Conservation (phyloP, 345 rosid species). For the Euphorbia lathyris region DNA sequence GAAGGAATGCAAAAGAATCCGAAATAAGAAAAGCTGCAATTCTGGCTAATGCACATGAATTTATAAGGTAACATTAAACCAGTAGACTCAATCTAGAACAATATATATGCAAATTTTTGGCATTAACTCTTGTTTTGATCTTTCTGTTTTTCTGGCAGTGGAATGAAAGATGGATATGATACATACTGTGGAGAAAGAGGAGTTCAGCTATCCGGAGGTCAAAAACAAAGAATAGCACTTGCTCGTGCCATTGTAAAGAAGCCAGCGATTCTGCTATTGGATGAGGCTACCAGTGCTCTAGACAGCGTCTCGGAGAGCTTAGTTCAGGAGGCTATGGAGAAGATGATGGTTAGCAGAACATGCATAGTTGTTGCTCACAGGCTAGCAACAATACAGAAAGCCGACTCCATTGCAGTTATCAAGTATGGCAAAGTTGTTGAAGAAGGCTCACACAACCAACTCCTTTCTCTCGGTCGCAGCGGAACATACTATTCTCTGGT, state of each 20-base stretch:
- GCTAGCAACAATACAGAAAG: slow-evolving; percentile 57
- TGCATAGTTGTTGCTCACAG: slow-evolving; percentile 55
- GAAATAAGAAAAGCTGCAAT: slow-evolving; percentile 54
- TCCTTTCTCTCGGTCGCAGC: slow-evolving; percentile 33
- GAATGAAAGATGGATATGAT: slow-evolving; percentile 65
- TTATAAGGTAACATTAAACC: slow-evolving; percentile 42
- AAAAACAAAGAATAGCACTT: slow-evolving; percentile 66
- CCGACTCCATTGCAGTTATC: slow-evolving; percentile 48
- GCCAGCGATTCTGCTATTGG: slow-evolving; percentile 58
- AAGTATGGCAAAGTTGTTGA: slow-evolving; percentile 51
- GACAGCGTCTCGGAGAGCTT: slow-evolving; percentile 56
- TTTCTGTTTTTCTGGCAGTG: slow-evolving; percentile 29
- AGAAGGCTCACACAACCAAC: slow-evolving; percentile 53
- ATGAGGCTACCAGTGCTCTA: slow-evolving; percentile 77
- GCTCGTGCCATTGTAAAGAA: slow-evolving; percentile 70
- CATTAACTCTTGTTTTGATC: neutral
- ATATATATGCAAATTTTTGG: neutral
- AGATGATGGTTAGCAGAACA: slow-evolving; percentile 57
- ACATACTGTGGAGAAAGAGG: slow-evolving; percentile 67
- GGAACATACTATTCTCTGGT: slow-evolving; percentile 48
- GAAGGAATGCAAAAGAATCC: slow-evolving; percentile 43
- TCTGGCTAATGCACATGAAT: slow-evolving; percentile 64
- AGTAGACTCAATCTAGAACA: neutral
- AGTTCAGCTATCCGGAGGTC: slow-evolving; percentile 69
- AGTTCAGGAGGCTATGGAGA: slow-evolving; percentile 63